Conservation (phyloP, 192 early-diverging fungal genomes). For the Rhizoclosmatium sp. region DNA sequence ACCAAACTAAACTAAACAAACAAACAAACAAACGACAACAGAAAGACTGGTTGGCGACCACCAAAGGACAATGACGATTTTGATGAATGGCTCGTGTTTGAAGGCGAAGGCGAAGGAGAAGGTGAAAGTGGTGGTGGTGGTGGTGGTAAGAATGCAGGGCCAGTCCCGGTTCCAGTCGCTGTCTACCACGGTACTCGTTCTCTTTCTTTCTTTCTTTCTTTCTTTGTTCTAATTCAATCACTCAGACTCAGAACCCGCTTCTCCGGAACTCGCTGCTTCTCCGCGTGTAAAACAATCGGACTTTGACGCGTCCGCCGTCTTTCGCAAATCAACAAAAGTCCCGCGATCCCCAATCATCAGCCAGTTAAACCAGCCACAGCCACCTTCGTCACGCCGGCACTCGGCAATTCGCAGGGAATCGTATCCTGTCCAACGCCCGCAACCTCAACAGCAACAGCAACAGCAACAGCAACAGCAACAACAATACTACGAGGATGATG, state of each 20-base stretch:
- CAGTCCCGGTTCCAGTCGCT: not conserved
- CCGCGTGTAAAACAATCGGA: not conserved
- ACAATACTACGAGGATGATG: not conserved
- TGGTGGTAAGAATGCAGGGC: not conserved
- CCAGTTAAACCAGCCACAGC: not conserved
- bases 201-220: not conserved
- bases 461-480: not conserved
- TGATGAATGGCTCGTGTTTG: constrained; percentile 13
- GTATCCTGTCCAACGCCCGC: not conserved
- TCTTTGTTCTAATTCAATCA: not conserved
- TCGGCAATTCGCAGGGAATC: not conserved
- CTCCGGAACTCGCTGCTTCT: constrained; percentile 5
- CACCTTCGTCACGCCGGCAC: not conserved
- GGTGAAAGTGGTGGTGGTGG: not conserved
- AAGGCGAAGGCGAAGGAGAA: not conserved
- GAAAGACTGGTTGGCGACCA: constrained; percentile 30
- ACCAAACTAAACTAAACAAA: no score
- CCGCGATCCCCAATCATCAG: constrained; percentile 17
- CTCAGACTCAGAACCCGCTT: not conserved
- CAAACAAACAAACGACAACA: not conserved
- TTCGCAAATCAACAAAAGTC: constrained; percentile 15
- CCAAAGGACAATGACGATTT: constrained; percentile 21
- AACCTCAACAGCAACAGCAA: not conserved
- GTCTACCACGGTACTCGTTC: not conserved
- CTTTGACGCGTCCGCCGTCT: not conserved